Conservation (phyloP, 1,139 yeast genomes). For the Wickerhamomyces sp. region DNA sequence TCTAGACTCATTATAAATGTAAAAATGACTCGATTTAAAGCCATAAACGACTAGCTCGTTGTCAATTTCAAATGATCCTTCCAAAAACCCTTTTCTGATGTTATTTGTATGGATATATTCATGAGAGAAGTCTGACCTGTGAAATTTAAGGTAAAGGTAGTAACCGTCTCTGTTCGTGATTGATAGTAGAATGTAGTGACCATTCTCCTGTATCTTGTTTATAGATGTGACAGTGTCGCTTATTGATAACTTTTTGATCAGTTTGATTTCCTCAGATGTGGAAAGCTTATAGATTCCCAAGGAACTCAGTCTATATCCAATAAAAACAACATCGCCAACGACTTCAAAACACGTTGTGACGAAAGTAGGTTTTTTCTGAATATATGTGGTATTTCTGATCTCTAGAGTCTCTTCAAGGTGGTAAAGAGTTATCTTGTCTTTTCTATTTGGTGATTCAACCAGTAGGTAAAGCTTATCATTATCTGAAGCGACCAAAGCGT, state of each 20-base stretch:
- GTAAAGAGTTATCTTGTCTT: conserved; percentile 47
- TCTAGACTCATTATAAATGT: conserved; percentile 76
- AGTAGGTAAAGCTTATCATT: conserved; percentile 34
- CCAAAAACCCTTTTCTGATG: conserved; percentile 70
- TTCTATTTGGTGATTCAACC: conserved; percentile 66
- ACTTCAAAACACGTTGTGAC: conserved; percentile 53
- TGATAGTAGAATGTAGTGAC: conserved; percentile 25
- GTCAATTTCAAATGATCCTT: conserved; percentile 53
- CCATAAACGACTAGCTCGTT: conserved; percentile 68
- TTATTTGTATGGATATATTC: conserved; percentile 53
- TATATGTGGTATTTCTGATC: conserved; percentile 17
- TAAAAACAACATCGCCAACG: conserved; percentile 40
- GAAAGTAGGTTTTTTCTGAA: conserved; percentile 43
- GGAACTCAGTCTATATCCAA: conserved; percentile 74
- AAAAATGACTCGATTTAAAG: conserved; percentile 74
- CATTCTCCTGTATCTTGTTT: conserved; percentile 29
- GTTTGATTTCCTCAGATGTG: conserved; percentile 21
- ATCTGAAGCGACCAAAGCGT: conserved; percentile 37
- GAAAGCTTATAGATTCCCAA: conserved; percentile 49
- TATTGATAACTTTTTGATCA: conserved; percentile 45
- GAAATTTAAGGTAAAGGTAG: conserved; percentile 33
- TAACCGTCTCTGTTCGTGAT: conserved; percentile 64
- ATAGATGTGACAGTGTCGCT: conserved; percentile 78
- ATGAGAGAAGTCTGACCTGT: conserved; percentile 8
- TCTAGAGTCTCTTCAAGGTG: conserved; percentile 29